Percentiles rank a stretch among this genome's conserved stretches.
phyloP scores from a whole-genome alignment of 768 basidiomycete genomes.

The Cystofilobasidium bisporidii region DNA sequence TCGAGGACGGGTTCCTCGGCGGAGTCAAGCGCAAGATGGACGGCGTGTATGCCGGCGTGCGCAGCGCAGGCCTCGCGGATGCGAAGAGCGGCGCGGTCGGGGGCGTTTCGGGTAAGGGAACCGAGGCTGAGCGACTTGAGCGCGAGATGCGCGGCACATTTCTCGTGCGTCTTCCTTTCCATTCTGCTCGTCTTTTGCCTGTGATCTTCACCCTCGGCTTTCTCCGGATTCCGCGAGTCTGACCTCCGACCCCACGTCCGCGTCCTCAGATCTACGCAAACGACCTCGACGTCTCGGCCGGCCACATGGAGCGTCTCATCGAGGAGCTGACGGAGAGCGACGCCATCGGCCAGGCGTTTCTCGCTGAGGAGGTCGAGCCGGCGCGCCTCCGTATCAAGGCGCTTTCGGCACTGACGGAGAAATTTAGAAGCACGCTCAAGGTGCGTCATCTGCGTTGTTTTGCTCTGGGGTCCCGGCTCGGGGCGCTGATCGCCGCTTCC shows the following conservation, averaged over 20 bases:
- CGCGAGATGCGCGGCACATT: conserved; percentile 68
- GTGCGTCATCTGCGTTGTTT: too few relatives aligned
- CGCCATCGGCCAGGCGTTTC: conserved; percentile 43
- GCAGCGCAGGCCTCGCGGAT: conserved; percentile 5
- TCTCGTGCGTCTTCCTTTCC: conserved; percentile 51
- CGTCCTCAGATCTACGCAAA: conserved; percentile 66
- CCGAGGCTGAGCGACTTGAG: conserved; percentile 59
- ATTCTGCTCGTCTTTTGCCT: background rate
- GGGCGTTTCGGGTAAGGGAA: conserved; percentile 37
- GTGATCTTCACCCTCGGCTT: too few relatives aligned
- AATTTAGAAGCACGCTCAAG: conserved; percentile 63
- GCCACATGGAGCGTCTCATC: conserved; percentile 73
- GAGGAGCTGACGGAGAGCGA: conserved; percentile 52
- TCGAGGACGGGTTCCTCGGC: conserved; percentile 73
- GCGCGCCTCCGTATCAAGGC: conserved; percentile 26
- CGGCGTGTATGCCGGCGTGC: conserved; percentile 47
- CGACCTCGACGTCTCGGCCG: conserved; percentile 84
- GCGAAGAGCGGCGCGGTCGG: background rate
- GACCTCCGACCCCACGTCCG: too few relatives aligned
- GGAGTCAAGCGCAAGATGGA: conserved; percentile 79
- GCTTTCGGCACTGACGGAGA: conserved; percentile 35
- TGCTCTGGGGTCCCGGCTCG: too few relatives aligned
- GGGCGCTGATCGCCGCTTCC: background rate
- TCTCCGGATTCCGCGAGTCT: too few relatives aligned
- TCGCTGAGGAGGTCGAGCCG: conserved; percentile 26